A percentile compares a stretch with the other conserved stretches of the same genome.
Evolutionary conservation across 2,329 filamentous ascomycete species (phyloP).

Genomic region (Xylariaceae sp.): DNA sequence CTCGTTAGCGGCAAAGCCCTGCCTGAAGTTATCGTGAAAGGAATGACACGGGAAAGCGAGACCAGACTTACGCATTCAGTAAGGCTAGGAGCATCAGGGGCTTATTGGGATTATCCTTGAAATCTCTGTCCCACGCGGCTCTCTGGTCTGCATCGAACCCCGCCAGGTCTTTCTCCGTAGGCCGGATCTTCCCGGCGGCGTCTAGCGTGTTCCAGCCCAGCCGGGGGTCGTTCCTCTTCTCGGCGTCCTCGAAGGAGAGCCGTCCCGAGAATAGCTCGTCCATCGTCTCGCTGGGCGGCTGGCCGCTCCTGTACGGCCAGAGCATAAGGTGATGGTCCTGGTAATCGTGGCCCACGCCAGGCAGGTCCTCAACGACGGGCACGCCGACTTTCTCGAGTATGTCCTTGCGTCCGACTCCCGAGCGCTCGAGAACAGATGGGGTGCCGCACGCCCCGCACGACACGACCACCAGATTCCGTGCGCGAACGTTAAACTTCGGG

Average conservation of each 20-base stretch:
- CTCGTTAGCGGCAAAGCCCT: no score
- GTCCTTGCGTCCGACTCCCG: slow-evolving; percentile 51
- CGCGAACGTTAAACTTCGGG: slow-evolving; percentile 34
- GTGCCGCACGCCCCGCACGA: slow-evolving; percentile 47
- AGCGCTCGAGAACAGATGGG: slow-evolving; percentile 54
- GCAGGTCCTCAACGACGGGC: slow-evolving; percentile 43
- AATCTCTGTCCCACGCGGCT: slow-evolving; percentile 46
- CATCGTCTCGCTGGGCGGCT: slow-evolving; percentile 41
- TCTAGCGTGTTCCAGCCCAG: slow-evolving; percentile 52
- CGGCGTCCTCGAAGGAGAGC: slow-evolving; percentile 18
- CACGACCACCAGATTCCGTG: slow-evolving; percentile 48
- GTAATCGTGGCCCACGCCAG: slow-evolving; percentile 47
- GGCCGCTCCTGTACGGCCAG: slow-evolving; percentile 44
- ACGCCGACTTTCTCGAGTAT: slow-evolving; percentile 41
- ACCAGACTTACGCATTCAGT: slow-evolving; percentile 31
- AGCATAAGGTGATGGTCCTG: slow-evolving; percentile 46
- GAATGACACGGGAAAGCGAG: not conserved
- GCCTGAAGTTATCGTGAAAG: not conserved
- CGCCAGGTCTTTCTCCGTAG: slow-evolving; percentile 43
- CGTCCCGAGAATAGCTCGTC: slow-evolving; percentile 29
- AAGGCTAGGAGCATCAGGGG: slow-evolving; percentile 40
- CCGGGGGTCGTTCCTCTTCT: slow-evolving; percentile 27
- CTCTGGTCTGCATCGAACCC: slow-evolving; percentile 46
- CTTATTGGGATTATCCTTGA: slow-evolving; percentile 33
- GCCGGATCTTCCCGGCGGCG: slow-evolving; percentile 44